phyloP scores from a whole-genome alignment of 2,329 filamentous ascomycete species.

The Epicoccum sorghinum region DNA sequence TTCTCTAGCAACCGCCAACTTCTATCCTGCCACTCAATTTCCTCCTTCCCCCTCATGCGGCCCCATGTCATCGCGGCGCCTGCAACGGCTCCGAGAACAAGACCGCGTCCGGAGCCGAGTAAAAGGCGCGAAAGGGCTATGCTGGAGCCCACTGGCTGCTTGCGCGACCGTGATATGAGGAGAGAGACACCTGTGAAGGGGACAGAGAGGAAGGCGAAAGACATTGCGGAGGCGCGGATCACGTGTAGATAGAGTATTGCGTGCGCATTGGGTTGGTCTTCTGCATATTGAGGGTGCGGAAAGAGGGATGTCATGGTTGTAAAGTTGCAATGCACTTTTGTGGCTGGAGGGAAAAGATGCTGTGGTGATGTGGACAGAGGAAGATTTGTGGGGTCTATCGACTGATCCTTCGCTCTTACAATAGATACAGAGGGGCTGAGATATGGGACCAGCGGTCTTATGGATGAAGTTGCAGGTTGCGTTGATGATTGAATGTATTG shows the following conservation, averaged over 20 bases:
- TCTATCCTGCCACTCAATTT: slow-evolving; percentile 69
- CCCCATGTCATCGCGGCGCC: slow-evolving; percentile 53
- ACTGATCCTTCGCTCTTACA: no score
- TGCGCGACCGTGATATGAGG: slow-evolving; percentile 16
- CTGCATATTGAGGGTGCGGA: slow-evolving; percentile 64
- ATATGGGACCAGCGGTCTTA: background rate
- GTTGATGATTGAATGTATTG: background rate
- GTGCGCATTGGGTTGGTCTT: slow-evolving; percentile 64
- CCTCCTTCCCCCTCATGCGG: slow-evolving; percentile 62
- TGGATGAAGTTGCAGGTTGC: background rate
- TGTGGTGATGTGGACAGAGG: no score
- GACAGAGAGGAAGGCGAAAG: slow-evolving; percentile 57
- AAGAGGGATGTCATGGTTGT: slow-evolving; percentile 60
- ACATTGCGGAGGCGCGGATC: slow-evolving; percentile 61
- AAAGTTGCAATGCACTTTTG: background rate
- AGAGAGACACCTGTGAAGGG: slow-evolving; percentile 41
- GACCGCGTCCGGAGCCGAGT: slow-evolving; percentile 54
- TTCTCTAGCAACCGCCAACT: slow-evolving; percentile 67
- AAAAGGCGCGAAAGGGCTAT: slow-evolving; percentile 43
- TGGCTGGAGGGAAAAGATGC: no score
- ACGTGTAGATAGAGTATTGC: slow-evolving; percentile 67
- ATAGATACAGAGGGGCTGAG: no score
- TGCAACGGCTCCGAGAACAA: slow-evolving; percentile 54
- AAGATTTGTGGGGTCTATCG: no score
- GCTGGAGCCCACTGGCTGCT: slow-evolving; percentile 15